Conservation (phyloP, 2,329 filamentous ascomycete genomes). For the Cryphonectria parasitica region DNA sequence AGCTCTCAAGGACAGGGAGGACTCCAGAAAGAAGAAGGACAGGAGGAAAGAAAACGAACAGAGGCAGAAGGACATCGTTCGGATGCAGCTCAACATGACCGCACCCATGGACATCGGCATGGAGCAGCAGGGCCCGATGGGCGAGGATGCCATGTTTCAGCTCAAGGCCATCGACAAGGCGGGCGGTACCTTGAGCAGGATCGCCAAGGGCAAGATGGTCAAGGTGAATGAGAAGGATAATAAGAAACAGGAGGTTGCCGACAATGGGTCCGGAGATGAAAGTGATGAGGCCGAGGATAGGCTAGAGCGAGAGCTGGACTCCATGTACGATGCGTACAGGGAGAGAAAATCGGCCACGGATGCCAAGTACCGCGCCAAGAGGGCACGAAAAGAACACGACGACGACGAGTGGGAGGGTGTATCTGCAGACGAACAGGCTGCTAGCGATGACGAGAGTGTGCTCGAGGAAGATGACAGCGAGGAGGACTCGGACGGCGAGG, state of each 20-base stretch:
- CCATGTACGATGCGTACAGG: conserved; percentile 84
- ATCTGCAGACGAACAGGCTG: conserved; percentile 65
- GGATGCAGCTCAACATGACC: conserved; percentile 97
- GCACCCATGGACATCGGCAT: conserved; percentile 95
- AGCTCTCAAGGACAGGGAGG: conserved; percentile 78
- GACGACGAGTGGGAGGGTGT: conserved; percentile 94
- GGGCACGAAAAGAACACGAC: conserved; percentile 76
- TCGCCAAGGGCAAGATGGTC: conserved; percentile 80
- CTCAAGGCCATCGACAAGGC: conserved; percentile 81
- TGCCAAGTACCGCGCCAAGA: conserved; percentile 89
- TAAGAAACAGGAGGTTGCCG: conserved; percentile 63
- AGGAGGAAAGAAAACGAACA: conserved; percentile 87
- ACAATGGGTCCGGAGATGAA: conserved; percentile 61
- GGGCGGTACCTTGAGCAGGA: conserved; percentile 64
- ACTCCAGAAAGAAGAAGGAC: conserved; percentile 77
- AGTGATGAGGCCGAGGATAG: conserved; percentile 80
- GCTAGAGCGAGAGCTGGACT: conserved; percentile 83
- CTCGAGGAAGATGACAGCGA: conserved; percentile 66
- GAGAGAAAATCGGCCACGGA: conserved; percentile 79
- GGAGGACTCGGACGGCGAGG: conserved; percentile 64
- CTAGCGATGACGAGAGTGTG: conserved; percentile 60
- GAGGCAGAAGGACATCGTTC: conserved; percentile 92
- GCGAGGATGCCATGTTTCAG: conserved; percentile 83
- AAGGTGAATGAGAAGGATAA: conserved; percentile 61
- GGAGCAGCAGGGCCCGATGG: conserved; percentile 79